Evolutionary conservation across 129 eudicot species (phyloP), one percentile per base, ranked within the genome.

Genomic region (Flaveria sonorensis): DNA sequence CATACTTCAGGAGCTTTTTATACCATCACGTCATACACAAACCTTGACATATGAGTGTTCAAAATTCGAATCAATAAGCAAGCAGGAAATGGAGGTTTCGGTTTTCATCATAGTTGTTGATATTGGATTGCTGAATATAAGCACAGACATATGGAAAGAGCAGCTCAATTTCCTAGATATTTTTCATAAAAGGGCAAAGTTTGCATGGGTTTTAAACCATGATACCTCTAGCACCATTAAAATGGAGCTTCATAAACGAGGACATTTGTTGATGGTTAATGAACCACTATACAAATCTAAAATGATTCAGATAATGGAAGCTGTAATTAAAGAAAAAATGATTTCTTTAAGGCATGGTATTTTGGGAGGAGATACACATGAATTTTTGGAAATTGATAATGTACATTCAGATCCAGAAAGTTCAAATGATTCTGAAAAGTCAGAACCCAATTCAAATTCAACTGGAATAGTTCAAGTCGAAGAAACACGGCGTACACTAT

Each of bases 141-240:
- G 89, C 76, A 91, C 97, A 6, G 83, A 73, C 64, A 87, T 91
- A 71, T 94, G 99, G 99, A 89, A n/a, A 72, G 93, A 91, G 56
- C 99, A 94, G 79, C 87, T 94, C 4, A 88, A 82, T 52, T 91
- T 85, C 76, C 91, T 94, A 1, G 87, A 88, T 47, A 75, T 51
- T 11, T 91, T 83, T 84, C 26, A 59, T 20, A 74, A 72, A 46
- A 73, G 30, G 67, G 94, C 89, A 55, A 87, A 86, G 73, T 94
- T 94, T 60, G 99, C 99, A 10, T 94, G 99, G 99, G 80, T 91
- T 79, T 70, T 94, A 72, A 87, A 89, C 69, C 99, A 94, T 43
- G 96, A 91, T 71, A 91, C 96, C 57, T 89, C 92, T 43, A 94
- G 81, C 68, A 72, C 78, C 70, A 63, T 91, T 32, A 94, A 94